Conservation (phyloP, 2,329 filamentous ascomycete species). For the Emergomyces orientalis region DNA sequence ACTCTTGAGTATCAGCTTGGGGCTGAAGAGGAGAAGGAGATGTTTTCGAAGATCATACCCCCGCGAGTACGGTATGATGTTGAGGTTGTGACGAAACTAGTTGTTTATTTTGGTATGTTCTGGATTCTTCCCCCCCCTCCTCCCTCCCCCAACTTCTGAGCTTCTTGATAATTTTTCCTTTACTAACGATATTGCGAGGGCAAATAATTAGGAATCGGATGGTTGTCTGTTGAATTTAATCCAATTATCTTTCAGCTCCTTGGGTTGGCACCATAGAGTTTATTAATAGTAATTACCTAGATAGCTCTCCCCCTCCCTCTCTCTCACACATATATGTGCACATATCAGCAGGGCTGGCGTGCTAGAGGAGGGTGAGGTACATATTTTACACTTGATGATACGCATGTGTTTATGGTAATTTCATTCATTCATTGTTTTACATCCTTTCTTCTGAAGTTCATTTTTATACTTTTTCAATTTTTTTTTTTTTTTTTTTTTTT, state of each 20-base stretch:
- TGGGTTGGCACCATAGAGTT: constrained; percentile 29
- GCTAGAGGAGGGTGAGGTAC: neutral
- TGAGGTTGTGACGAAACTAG: constrained; percentile 94
- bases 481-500: neutral
- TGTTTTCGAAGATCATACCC: constrained; percentile 75
- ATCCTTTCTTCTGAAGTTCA: neutral
- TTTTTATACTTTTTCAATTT: neutral
- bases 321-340: neutral
- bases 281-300: too few relatives aligned
- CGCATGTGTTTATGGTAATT: neutral
- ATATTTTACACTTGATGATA: neutral
- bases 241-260: constrained; percentile 62
- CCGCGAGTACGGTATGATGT: constrained; percentile 92
- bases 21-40: constrained; percentile 56
- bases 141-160: neutral
- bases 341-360: neutral
- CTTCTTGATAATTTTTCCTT: neutral
- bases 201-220: constrained; percentile 59
- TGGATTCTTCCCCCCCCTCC: neutral
- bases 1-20: constrained; percentile 27
- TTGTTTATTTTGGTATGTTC: constrained; percentile 77
- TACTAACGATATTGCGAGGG: neutral
- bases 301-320: neutral
- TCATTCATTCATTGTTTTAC: neutral
- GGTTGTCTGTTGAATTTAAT: constrained; percentile 67